Percentiles rank a stretch among this genome's conserved stretches.
These are phyloP conservation scores for Larix sibirica DNA, from an alignment of 83 land plant genomes.

Conservation along the genomic window DNA sequence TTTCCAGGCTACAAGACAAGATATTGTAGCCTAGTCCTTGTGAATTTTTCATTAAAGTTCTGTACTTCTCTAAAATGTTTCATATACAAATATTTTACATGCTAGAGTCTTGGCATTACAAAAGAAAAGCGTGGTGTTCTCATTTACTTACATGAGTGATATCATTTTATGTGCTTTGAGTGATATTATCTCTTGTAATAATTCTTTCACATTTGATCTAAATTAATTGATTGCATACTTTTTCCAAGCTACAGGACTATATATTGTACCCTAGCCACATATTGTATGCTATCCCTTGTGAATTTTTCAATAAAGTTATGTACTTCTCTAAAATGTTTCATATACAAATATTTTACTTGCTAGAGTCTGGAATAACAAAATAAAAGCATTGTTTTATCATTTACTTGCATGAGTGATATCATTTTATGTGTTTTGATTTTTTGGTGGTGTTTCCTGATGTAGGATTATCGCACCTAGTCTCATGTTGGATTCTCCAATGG, in stretches of 20 bases:
- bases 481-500: conserved; percentile 67
- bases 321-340: too few relatives aligned
- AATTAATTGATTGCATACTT: too few relatives aligned
- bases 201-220: too few relatives aligned
- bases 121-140: neutral
- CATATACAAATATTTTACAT: neutral
- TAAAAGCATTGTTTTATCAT: neutral
- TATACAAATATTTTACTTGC: neutral
- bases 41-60: neutral
- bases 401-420: too few relatives aligned
- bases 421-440: neutral
- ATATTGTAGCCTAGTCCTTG: too few relatives aligned
- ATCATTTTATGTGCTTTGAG: neutral
- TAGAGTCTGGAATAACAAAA: neutral
- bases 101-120: neutral
- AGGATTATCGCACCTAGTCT: conserved; percentile 80
- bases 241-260: too few relatives aligned
- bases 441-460: conserved; percentile 18
- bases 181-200: neutral
- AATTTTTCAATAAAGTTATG: neutral
- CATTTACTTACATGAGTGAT: neutral
- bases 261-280: too few relatives aligned
- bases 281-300: too few relatives aligned
- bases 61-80: too few relatives aligned
- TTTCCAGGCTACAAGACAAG: too few relatives aligned